Conservation (phyloP, 192 early-diverging fungal species). For the Linnemannia elongata region DNA sequence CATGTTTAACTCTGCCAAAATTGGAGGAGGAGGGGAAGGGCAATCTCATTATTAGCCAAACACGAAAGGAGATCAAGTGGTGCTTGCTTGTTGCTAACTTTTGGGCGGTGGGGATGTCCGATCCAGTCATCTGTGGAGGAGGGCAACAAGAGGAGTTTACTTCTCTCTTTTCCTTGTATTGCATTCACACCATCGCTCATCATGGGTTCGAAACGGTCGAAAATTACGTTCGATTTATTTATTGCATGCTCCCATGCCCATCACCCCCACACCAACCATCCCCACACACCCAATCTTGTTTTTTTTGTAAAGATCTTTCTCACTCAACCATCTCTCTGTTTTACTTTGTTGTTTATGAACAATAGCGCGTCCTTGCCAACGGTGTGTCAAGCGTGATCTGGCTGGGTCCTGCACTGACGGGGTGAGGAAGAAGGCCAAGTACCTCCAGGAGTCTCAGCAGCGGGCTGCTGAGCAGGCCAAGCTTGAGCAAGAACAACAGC, state of each 20-base stretch:
- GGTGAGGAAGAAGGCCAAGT: constrained; percentile 93
- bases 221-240: not conserved
- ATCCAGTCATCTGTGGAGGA: not conserved
- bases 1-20: not conserved
- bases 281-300: not conserved
- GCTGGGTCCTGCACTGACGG: constrained; percentile 85
- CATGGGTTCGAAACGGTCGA: not conserved
- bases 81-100: not conserved
- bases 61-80: not conserved
- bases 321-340: constrained; percentile 8
- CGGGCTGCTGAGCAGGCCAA: constrained; percentile 48
- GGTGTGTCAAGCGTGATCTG: constrained; percentile 88
- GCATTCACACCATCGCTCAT: not conserved
- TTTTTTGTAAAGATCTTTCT: not conserved
- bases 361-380: constrained; percentile 84
- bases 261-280: too few relatives aligned
- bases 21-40: not conserved
- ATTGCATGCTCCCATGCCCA: constrained; percentile 4
- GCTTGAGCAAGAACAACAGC: constrained; percentile 35
- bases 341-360: too few relatives aligned
- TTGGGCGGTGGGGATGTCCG: not conserved
- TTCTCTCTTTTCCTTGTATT: not conserved
- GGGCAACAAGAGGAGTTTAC: not conserved
- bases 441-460: constrained; percentile 71
- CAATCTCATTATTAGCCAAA: not conserved